These are phyloP conservation scores for Fraxinus latifolia DNA, from an alignment of 305 asterid genomes.

Conservation along the genomic window DNA sequence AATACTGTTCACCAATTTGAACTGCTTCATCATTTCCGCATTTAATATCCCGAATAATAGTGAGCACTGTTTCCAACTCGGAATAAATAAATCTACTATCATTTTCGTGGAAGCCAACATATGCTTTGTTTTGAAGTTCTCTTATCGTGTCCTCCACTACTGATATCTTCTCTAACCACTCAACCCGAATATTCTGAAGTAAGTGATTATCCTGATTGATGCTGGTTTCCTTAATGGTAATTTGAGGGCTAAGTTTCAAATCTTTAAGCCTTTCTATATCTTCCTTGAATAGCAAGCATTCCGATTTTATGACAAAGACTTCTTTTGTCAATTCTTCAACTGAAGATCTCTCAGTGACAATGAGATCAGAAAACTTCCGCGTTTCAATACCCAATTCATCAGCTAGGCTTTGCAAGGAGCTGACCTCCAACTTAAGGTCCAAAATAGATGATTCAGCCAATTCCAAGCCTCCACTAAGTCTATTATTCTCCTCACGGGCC, in stretches of 20 bases:
- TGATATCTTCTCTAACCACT: conserved; percentile 51
- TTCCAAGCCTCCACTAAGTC: conserved; percentile 72
- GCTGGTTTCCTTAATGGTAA: conserved; percentile 29
- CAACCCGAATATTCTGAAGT: conserved; percentile 40
- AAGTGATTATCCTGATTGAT: conserved; percentile 37
- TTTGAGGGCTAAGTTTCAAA: conserved; percentile 46
- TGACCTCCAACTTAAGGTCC: conserved; percentile 77
- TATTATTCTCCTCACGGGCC: conserved; percentile 65
- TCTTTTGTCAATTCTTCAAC: conserved; percentile 61
- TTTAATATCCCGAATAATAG: conserved; percentile 54
- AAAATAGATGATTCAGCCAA: conserved; percentile 70
- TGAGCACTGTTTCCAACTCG: conserved; percentile 63
- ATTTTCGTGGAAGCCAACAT: conserved; percentile 43
- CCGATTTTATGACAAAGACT: conserved; percentile 62
- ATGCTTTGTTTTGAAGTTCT: conserved; percentile 60
- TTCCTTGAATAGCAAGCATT: conserved; percentile 66
- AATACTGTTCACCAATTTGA: conserved; percentile 33
- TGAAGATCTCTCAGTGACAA: conserved; percentile 64
- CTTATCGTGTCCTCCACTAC: conserved; percentile 60
- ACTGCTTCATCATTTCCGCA: conserved; percentile 45
- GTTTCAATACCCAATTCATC: conserved; percentile 73
- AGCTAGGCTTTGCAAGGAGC: conserved; percentile 69
- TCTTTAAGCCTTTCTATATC: conserved; percentile 51
- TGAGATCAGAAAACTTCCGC: conserved; percentile 47
- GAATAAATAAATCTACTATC: conserved; percentile 52